These are phyloP conservation scores for Pilaira anomala DNA, from an alignment of 192 early-diverging fungal species.

Conservation along the genomic window DNA sequence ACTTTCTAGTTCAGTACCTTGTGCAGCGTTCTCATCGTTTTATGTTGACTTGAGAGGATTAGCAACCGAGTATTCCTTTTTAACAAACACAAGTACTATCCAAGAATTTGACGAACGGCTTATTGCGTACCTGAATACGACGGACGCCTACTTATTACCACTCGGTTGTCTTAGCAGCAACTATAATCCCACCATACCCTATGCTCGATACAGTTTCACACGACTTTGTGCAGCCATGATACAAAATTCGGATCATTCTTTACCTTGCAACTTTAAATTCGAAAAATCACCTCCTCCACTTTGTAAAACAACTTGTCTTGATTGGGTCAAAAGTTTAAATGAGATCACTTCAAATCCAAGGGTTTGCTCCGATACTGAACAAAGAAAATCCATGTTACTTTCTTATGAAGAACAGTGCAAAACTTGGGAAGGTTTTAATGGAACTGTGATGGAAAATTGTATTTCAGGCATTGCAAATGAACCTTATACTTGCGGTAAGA, in stretches of 20 bases:
- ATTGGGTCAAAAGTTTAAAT: slow-evolving; percentile 13
- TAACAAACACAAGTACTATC: slow-evolving; percentile 17
- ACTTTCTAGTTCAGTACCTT: slow-evolving; percentile 11
- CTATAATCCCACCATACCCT: slow-evolving; percentile 16
- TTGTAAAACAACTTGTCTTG: slow-evolving; percentile 22
- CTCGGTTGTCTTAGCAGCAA: slow-evolving; percentile 21
- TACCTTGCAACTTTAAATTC: slow-evolving; percentile 20
- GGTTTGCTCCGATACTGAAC: neutral
- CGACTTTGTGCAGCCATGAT: slow-evolving; percentile 21
- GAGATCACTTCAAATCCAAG: neutral
- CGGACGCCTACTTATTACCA: slow-evolving; percentile 14
- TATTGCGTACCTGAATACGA: slow-evolving; percentile 9
- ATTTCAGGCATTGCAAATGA: slow-evolving; percentile 29
- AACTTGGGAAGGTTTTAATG: slow-evolving; percentile 20
- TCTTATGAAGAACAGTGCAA: slow-evolving; percentile 10
- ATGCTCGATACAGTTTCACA: slow-evolving; percentile 29
- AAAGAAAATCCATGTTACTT: neutral
- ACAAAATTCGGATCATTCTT: slow-evolving; percentile 14
- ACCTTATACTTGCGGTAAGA: slow-evolving; percentile 29
- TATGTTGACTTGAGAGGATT: slow-evolving; percentile 21
- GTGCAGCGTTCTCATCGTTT: slow-evolving; percentile 26
- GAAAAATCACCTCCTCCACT: slow-evolving; percentile 22
- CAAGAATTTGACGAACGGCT: slow-evolving; percentile 23
- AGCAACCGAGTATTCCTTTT: slow-evolving; percentile 4
- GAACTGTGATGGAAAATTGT: slow-evolving; percentile 11